Conservation (phyloP, 306 rosid species). For the Cicer pinnatifidum region DNA sequence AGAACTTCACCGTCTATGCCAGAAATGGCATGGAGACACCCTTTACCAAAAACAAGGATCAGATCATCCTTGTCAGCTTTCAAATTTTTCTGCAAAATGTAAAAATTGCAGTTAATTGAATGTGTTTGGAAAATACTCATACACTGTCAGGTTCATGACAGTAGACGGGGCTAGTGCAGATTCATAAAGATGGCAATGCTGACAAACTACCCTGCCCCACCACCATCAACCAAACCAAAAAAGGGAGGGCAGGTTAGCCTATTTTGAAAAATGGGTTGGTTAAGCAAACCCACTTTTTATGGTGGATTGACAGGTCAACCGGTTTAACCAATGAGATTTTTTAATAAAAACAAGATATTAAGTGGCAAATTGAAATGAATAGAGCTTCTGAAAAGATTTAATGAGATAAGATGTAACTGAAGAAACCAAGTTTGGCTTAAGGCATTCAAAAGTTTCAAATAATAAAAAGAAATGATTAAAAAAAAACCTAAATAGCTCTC, state of each 20-base stretch:
- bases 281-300: background rate
- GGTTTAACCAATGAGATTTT: background rate
- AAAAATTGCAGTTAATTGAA: slow-evolving; percentile 44
- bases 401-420: background rate
- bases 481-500: no score
- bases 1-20: slow-evolving; percentile 76
- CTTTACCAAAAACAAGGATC: slow-evolving; percentile 76
- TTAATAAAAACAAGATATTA: background rate
- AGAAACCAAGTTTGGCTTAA: background rate
- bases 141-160: slow-evolving; percentile 18
- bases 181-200: slow-evolving; percentile 21
- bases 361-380: background rate
- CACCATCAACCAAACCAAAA: background rate
- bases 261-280: background rate
- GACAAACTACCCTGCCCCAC: background rate
- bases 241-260: background rate
- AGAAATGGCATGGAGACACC: slow-evolving; percentile 81
- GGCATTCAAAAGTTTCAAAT: slow-evolving; percentile 1
- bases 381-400: background rate
- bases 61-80: slow-evolving; percentile 73
- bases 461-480: background rate
- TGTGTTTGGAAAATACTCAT: slow-evolving; percentile 21
- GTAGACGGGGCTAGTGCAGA: background rate
- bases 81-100: slow-evolving; percentile 69
- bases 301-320: background rate